Evolutionary conservation across 2,329 filamentous ascomycete genomes (phyloP).

Genomic region (Capronia epimyces): DNA sequence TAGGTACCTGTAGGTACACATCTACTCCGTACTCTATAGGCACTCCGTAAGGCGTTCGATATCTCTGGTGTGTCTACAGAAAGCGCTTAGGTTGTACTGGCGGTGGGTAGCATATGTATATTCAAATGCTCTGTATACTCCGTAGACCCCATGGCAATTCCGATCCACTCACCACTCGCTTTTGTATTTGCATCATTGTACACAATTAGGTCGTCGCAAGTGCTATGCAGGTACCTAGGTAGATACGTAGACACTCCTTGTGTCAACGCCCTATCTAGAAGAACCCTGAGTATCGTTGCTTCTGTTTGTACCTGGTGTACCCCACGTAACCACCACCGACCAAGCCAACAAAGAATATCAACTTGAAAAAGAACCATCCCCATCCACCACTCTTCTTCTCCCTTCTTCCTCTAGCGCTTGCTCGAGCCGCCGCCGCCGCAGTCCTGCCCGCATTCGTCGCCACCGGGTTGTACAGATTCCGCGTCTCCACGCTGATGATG

Average conservation of each 20-base stretch:
- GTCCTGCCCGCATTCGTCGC: constrained; percentile 29
- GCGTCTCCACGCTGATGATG: constrained; percentile 77
- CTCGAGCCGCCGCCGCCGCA: constrained; percentile 21
- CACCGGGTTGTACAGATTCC: constrained; percentile 72
- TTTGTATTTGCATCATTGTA: constrained; percentile 5
- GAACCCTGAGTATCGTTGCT: constrained; percentile 41
- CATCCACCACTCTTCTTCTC: constrained; percentile 45
- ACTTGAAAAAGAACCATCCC: constrained; percentile 74
- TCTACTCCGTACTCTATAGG: too few relatives aligned
- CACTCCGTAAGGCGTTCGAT: too few relatives aligned
- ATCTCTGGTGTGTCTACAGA: too few relatives aligned
- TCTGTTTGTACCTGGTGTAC: constrained; percentile 72
- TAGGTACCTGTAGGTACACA: too few relatives aligned
- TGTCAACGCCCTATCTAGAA: background rate
- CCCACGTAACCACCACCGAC: constrained; percentile 74
- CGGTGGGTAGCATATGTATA: too few relatives aligned
- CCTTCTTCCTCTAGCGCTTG: constrained; percentile 28
- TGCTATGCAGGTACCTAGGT: background rate
- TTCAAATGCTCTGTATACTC: too few relatives aligned
- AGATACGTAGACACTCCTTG: background rate
- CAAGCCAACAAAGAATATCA: constrained; percentile 66
- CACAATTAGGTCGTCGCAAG: background rate
- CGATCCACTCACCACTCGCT: background rate
- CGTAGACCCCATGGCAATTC: too few relatives aligned
- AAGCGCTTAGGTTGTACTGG: too few relatives aligned